phyloP scores from a whole-genome alignment of 116 monocot genomes.

The Trichopus zeylanicus region DNA sequence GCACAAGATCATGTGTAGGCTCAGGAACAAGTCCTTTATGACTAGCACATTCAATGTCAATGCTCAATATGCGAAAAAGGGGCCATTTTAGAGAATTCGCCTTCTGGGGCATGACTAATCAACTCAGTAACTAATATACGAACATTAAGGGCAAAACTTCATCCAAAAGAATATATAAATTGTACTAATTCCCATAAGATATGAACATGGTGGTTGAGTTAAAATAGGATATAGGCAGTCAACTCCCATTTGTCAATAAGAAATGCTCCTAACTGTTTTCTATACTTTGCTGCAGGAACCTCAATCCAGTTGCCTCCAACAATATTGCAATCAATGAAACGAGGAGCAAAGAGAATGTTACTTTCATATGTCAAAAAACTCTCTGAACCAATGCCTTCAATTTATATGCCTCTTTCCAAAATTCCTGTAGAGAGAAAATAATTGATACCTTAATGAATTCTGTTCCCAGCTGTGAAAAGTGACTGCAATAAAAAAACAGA shows the following conservation, averaged over 20 bases:
- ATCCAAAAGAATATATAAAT: background rate
- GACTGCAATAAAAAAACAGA: background rate
- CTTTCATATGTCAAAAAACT: constrained; percentile 96
- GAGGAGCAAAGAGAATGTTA: constrained; percentile 97
- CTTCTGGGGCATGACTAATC: constrained; percentile 87
- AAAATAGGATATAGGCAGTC: constrained; percentile 99
- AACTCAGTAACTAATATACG: constrained; percentile 77
- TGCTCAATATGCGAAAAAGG: constrained; percentile 98
- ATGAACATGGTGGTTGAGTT: too few species aligned
- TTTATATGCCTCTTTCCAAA: constrained; percentile 76
- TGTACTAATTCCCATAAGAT: too few species aligned
- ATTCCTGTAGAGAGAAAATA: constrained; percentile 43
- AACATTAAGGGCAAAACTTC: constrained; percentile 40
- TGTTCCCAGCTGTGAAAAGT: background rate
- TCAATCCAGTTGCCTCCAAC: constrained; percentile 99
- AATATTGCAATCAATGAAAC: constrained; percentile 93
- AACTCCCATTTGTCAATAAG: constrained; percentile 82
- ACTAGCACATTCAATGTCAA: constrained; percentile 99
- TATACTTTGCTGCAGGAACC: constrained; percentile 70
- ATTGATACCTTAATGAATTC: background rate
- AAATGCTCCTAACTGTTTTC: constrained; percentile 49
- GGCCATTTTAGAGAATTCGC: constrained; percentile 95
- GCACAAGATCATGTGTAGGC: too few species aligned
- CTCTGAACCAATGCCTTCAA: constrained; percentile 90
- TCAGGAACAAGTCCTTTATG: too few species aligned